These are phyloP conservation scores for Boletus rubroflammeus DNA, from an alignment of 768 basidiomycete species.

Conservation along the genomic window DNA sequence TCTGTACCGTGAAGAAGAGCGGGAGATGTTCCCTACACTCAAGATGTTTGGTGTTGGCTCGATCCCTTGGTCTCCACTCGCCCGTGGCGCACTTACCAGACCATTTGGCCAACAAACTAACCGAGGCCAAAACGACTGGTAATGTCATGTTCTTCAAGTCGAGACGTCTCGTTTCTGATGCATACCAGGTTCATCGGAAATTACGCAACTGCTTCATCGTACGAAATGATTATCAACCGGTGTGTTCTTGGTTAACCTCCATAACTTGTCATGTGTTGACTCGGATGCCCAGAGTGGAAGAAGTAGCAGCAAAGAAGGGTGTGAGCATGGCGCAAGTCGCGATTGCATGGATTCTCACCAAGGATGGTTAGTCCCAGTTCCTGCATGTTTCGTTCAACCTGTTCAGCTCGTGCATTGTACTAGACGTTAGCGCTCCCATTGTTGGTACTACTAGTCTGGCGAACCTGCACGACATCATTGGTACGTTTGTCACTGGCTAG, in stretches of 20 bases:
- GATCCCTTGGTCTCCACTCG: constrained; percentile 46
- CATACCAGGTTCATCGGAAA: constrained; percentile 21
- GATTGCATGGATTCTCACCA: constrained; percentile 37
- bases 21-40: constrained; percentile 53
- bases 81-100: constrained; percentile 35
- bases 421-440: constrained; percentile 42
- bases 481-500: constrained; percentile 15
- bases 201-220: constrained; percentile 23
- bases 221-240: constrained; percentile 30
- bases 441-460: constrained; percentile 41
- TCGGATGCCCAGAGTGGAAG: constrained; percentile 33
- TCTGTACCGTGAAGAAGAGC: constrained; percentile 59
- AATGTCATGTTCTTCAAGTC: neutral
- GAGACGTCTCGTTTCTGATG: constrained; percentile 2
- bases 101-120: constrained; percentile 31
- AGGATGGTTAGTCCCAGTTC: constrained; percentile 23
- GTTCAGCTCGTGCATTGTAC: neutral
- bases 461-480: constrained; percentile 40
- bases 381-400: neutral
- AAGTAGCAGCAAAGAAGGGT: constrained; percentile 35
- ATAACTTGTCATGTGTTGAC: neutral
- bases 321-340: constrained; percentile 43
- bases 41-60: constrained; percentile 43
- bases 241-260: neutral
- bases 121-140: constrained; percentile 26